Evolutionary conservation across 169 alveolate genomes (phyloP).

Genomic region (Plasmodium gonderi): DNA sequence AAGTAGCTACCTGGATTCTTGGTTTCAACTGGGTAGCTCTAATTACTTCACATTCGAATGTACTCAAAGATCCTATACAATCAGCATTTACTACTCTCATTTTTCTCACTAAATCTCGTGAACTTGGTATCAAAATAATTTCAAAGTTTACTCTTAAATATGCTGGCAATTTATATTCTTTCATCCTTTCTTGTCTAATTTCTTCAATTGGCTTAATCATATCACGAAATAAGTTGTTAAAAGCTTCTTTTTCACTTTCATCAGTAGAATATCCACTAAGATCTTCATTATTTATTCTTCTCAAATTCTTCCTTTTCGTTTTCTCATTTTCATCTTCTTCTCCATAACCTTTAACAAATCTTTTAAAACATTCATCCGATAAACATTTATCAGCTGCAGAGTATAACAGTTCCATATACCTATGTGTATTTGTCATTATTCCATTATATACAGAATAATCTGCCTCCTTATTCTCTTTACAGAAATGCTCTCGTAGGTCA

Average conservation of each 20-base stretch:
- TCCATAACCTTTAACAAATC: slow-evolving; percentile 60
- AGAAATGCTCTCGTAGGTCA: slow-evolving; percentile 55
- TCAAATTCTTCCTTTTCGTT: slow-evolving; percentile 17
- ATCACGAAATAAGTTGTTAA: slow-evolving; percentile 65
- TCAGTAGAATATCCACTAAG: slow-evolving; percentile 53
- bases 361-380: slow-evolving; percentile 54
- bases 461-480: slow-evolving; percentile 52
- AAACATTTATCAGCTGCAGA: slow-evolving; percentile 80
- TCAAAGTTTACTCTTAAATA: slow-evolving; percentile 79
- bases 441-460: slow-evolving; percentile 81
- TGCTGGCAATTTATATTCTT: slow-evolving; percentile 87
- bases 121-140: slow-evolving; percentile 81
- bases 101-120: slow-evolving; percentile 84
- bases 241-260: slow-evolving; percentile 74
- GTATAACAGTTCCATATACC: slow-evolving; percentile 82
- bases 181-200: slow-evolving; percentile 82
- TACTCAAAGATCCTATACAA: slow-evolving; percentile 89
- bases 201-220: slow-evolving; percentile 52
- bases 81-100: slow-evolving; percentile 93
- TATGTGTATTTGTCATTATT: slow-evolving; percentile 81
- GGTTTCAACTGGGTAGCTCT: slow-evolving; percentile 95
- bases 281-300: slow-evolving; percentile 70
- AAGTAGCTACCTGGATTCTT: slow-evolving; percentile 93
- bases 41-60: slow-evolving; percentile 92
- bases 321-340: slow-evolving; percentile 69